These are phyloP conservation scores for Escovopsis sp. DNA, from an alignment of 2,329 filamentous ascomycete species.

Conservation along the genomic window DNA sequence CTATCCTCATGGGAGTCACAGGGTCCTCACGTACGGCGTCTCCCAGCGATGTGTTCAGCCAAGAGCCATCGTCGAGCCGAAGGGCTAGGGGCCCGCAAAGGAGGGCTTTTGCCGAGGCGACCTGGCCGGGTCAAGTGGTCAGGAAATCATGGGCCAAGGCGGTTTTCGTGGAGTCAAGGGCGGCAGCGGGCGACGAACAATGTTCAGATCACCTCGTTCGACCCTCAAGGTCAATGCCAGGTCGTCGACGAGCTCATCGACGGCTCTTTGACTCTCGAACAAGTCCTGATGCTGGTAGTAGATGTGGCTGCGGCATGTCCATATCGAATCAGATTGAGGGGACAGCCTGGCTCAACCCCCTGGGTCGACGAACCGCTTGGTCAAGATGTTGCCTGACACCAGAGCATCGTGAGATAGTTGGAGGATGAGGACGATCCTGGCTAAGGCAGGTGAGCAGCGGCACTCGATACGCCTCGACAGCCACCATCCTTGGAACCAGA, in stretches of 20 bases:
- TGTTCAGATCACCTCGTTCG: conserved; percentile 49
- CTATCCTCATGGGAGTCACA: not conserved
- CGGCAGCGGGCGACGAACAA: conserved; percentile 35
- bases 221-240: conserved; percentile 55
- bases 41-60: conserved; percentile 16
- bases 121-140: conserved; percentile 33
- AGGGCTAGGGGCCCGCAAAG: conserved; percentile 43
- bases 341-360: too few species aligned
- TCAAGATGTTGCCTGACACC: conserved; percentile 36
- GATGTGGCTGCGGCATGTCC: conserved; percentile 50
- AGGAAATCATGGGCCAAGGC: too few species aligned
- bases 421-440: conserved; percentile 40
- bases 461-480: not conserved
- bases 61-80: conserved; percentile 26
- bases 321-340: not conserved
- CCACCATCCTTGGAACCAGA: not conserved
- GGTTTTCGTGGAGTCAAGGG: too few species aligned
- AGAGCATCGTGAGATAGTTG: conserved; percentile 45
- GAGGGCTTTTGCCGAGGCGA: conserved; percentile 59
- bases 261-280: conserved; percentile 51
- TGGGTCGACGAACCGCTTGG: conserved; percentile 38
- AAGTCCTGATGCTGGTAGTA: conserved; percentile 64
- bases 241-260: conserved; percentile 60
- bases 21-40: conserved; percentile 12
- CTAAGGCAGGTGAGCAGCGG: conserved; percentile 19